Conservation (phyloP, 2,329 filamentous ascomycete genomes). For the Blumeria hordei region DNA sequence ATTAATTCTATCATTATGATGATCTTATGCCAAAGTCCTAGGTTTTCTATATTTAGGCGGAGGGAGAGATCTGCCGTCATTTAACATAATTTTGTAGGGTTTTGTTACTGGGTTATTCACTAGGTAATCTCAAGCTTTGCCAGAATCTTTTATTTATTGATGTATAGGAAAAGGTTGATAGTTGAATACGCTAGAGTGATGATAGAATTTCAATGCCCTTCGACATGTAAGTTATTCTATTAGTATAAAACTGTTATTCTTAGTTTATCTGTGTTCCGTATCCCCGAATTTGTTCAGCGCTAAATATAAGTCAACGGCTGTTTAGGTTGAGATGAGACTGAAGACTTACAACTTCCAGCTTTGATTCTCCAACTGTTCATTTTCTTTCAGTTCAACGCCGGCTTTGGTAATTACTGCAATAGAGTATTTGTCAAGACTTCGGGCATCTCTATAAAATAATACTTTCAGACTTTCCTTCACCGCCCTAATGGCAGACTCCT, state of each 20-base stretch:
- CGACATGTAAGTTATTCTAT: no score
- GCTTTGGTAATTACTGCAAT: slow-evolving; percentile 76
- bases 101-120: no score
- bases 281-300: slow-evolving; percentile 72
- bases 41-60: no score
- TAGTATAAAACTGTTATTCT: slow-evolving; percentile 2
- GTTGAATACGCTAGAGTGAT: no score
- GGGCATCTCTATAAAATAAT: slow-evolving; percentile 85
- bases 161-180: no score
- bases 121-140: no score
- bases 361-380: slow-evolving; percentile 78
- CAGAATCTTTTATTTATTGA: no score
- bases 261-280: slow-evolving; percentile 63
- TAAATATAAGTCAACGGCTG: slow-evolving; percentile 6
- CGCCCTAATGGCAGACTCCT: slow-evolving; percentile 56
- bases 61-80: no score
- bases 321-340: not conserved
- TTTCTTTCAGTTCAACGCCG: slow-evolving; percentile 62
- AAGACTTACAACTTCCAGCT: slow-evolving; percentile 61
- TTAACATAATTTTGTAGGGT: no score
- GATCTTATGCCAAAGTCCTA: no score
- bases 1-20: no score
- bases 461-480: slow-evolving; percentile 96
- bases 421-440: slow-evolving; percentile 76
- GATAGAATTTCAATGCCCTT: no score